phyloP scores from a whole-genome alignment of 192 early-diverging fungal genomes.

The Fimicolochytrium jonesii region DNA sequence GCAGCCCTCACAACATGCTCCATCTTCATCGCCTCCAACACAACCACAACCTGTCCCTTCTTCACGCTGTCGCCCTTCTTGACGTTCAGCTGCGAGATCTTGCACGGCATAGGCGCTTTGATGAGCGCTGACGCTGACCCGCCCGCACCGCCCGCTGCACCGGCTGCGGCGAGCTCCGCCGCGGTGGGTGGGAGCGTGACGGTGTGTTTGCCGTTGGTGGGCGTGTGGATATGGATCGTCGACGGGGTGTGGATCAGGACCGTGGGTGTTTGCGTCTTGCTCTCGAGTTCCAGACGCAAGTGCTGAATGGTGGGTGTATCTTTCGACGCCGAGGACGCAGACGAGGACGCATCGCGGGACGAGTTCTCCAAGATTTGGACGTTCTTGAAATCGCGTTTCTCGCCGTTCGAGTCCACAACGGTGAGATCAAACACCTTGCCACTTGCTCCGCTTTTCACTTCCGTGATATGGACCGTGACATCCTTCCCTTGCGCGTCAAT shows the following conservation, averaged over 20 bases:
- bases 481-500: constrained; percentile 12
- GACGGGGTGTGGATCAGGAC: constrained; percentile 2
- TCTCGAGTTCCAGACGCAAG: not conserved
- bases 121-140: constrained; percentile 52
- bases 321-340: not conserved
- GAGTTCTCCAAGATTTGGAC: too few species aligned
- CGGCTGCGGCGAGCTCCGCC: constrained; percentile 46
- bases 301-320: not conserved
- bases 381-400: not conserved
- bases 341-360: too few species aligned
- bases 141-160: not conserved
- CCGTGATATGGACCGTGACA: constrained; percentile 8
- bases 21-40: constrained; percentile 99
- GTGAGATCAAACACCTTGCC: constrained; percentile 1
- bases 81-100: constrained; percentile 75
- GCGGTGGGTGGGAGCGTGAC: constrained; percentile 75
- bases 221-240: constrained; percentile 24
- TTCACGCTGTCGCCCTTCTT: constrained; percentile 72
- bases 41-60: constrained; percentile 73
- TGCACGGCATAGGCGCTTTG: constrained; percentile 95
- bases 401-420: constrained; percentile 4
- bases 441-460: not conserved
- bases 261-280: not conserved
- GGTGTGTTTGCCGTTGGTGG: constrained; percentile 69
- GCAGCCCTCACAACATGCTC: constrained; percentile 91